Evolutionary conservation across 495 filamentous ascomycete genomes (phyloP), one percentile per base, ranked within the genome.

Genomic region (Neurospora hispaniola): DNA sequence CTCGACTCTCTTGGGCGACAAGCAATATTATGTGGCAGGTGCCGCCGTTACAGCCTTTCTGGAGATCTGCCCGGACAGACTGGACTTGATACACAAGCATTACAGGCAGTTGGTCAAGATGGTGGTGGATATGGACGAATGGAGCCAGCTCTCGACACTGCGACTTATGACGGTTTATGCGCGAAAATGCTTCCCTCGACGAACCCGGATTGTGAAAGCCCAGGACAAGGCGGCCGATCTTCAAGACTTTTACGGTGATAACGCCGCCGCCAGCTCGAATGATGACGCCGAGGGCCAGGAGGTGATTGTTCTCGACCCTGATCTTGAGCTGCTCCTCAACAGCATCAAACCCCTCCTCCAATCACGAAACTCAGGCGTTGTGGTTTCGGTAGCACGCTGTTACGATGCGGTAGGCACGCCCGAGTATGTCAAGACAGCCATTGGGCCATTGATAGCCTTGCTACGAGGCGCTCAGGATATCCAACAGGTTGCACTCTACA

Each of bases 71-170:
- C 93, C 96, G 1, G 89, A 95, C 16, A 85, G 92, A 74, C 87
- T 96, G 70, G 93, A 95, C 77, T 80, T 98, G 62, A 89, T 99
- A 71, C 96, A 99, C 81, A 90, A 92, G 76, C 92, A 95, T 78
- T 99, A 98, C 78, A 88, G 92, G 73, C 84, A 86, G 69, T 82
- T 99, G 62, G 89, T 95, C 48, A 92, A 89, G 80, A 97, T 97
- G 84, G 82, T 98, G 40, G 93, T 98, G 39, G 96, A 98, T 78
- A 99, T 99, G 96, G 96, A 99, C 81, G 96, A 99, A 81, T 99
- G 96, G 96, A 90, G 93, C 62, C 96, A 99, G 81, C 80, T 98
- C 3, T 90, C 92, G 0, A 92, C 91, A 11, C 75, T 98, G 75
- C 88, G 89, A 66, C 82, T 98, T 73, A 89, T 98, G 88, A 91